Percentiles rank a stretch among this genome's conserved stretches.
These are phyloP conservation scores for Barbarea vulgaris DNA, from an alignment of 345 rosid species.

Conservation along the genomic window DNA sequence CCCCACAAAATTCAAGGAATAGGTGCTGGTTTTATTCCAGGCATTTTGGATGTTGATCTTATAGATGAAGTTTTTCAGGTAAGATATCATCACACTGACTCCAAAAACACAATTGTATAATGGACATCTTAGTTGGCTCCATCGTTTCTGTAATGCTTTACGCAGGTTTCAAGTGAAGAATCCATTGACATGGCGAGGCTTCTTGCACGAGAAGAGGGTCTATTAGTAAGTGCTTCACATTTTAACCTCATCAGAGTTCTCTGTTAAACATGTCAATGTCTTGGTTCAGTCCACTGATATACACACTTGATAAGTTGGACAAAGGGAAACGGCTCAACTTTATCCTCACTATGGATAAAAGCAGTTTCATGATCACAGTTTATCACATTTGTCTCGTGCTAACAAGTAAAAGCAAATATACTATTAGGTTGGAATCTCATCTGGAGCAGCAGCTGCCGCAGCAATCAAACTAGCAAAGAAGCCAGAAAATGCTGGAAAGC, in stretches of 20 bases:
- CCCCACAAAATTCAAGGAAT: conserved; percentile 97
- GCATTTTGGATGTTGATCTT: conserved; percentile 68
- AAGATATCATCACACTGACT: conserved; percentile 24
- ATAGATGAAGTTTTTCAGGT: conserved; percentile 86
- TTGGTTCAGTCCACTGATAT: neutral
- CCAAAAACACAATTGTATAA: neutral
- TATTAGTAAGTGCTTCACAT: conserved; percentile 57
- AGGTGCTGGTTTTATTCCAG: conserved; percentile 89
- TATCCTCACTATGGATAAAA: neutral
- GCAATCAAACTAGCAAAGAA: conserved; percentile 79
- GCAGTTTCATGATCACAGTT: neutral
- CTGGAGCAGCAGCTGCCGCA: conserved; percentile 82
- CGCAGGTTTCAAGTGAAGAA: conserved; percentile 73
- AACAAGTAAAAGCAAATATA: neutral
- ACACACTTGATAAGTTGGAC: neutral
- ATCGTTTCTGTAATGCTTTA: conserved; percentile 1
- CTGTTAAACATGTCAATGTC: neutral
- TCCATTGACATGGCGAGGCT: conserved; percentile 78
- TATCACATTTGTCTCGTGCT: neutral
- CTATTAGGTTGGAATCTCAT: conserved; percentile 51
- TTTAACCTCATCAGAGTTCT: neutral
- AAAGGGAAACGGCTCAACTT: neutral
- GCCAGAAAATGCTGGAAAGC: conserved; percentile 82
- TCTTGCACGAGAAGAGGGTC: conserved; percentile 79
- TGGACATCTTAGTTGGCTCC: neutral